Evolutionary conservation across 2,329 filamentous ascomycete species (phyloP), one percentile per base, ranked within the genome.

Genomic region (Ilyonectria destructans): DNA sequence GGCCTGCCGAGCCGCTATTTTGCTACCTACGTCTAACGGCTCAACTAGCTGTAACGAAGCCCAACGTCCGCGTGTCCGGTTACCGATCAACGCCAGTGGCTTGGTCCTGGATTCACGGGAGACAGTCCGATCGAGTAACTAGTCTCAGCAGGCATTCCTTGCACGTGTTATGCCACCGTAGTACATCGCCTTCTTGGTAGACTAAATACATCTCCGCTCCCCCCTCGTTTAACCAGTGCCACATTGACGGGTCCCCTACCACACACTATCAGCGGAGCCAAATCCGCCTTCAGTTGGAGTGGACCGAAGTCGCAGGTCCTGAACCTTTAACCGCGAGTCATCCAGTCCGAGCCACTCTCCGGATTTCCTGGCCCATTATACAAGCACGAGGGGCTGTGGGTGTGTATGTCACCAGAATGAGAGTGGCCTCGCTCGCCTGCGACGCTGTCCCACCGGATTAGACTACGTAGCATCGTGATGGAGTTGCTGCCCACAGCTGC

Each of bases 381-480:
- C 49, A 52, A 52, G 49, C 49, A 6, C 49, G 29, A 52, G 49
- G 29, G 46, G 46, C 46, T 13, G 21, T 49, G 46, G 46, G 46
- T 49, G 23, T 33, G 23, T 10, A 13, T 51, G n/a, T 10, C 26
- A 51, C 23, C 23, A n/a, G 6, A 23, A 31, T n/a, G 26, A 29
- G 31, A 33, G 12, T 33, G 8, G 31, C 31, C 7, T 33, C 31
- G 8, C 31, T 51, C 17, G 6, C 12, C 37, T n/a, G 48, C 23
- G 26, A 29, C 26, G 48, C 15, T 13, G 51, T 54, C 31, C 51
- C 51, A 54, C 51, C 51, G 31, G 48, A 17, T 51, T 23, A 13
- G 13, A 5, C 23, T 8, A n/a, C 4, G 49, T 52, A 52, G 10
- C 21, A 35, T 54, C 31, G 31, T 35, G 29, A 54, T 35, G 49